Evolutionary conservation across 2,329 filamentous ascomycete genomes (phyloP), one percentile per base, ranked within the genome.

Genomic region (Colletotrichum navitas): DNA sequence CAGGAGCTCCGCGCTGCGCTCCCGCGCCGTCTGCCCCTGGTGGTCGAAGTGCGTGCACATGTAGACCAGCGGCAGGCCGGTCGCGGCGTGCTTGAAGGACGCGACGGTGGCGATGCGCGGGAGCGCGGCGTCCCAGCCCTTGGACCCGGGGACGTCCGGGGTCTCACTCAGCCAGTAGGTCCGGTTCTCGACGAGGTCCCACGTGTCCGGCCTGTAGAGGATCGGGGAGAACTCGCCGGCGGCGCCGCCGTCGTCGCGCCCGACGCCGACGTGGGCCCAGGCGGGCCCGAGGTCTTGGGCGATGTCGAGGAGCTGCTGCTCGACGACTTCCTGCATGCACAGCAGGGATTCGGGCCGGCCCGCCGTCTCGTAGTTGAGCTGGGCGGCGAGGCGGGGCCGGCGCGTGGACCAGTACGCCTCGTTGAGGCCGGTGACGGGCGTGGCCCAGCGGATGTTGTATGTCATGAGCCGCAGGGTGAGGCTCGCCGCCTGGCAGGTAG

Each of bases 151-250:
- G 21, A 78, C 79, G 11, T 85, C 80, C 0, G 89, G 91, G 1
- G 88, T 92, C 73, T 86, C 80, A 8, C 85, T 90, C 2, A 93
- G 81, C 91, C 91, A 93, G 60, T 89, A 83, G 0, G 88, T 90
- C 62, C 86, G 81, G 79, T 83, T 89, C 14, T 82, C 76, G 29
- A 83, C 77, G 3, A 91, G 80, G 11, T 83, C 76, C 87, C 89
- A 92, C 11, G 85, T 75, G 75, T 75, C 85, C 78, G 86, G 72
- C 26, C 74, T 86, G 78, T 91, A 94, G 74, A 93, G 83, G 73
- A 94, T 90, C 2, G 91, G 91, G 1, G 87, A 89, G 79, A 92
- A 93, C 80, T 94, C 92, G 56, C 92, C 92, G 1, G 82, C 82
- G 36, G 84, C 76, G 41, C 83, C 81, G 29, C 92, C 91, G 77